These are phyloP conservation scores for Cerioporus squamosus DNA, from an alignment of 1,284 basidiomycete genomes.

Conservation along the genomic window DNA sequence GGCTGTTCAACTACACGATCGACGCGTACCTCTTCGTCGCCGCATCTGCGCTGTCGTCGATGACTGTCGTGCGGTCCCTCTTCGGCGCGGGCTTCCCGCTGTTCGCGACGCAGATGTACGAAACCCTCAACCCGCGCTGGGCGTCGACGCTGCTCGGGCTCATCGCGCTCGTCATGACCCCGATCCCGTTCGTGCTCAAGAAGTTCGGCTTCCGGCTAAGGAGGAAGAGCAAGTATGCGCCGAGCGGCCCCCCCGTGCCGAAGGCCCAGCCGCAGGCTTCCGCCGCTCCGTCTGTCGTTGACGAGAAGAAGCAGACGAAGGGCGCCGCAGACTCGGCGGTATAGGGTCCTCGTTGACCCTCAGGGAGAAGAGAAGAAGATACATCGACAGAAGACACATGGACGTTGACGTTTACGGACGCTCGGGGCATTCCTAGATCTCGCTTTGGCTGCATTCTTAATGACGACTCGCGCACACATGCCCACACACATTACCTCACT, in stretches of 20 bases:
- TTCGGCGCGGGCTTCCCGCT: constrained; percentile 45
- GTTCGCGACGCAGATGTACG: constrained; percentile 43
- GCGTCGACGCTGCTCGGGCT: constrained; percentile 39
- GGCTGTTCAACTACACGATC: constrained; percentile 44
- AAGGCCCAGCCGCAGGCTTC: too few relatives aligned
- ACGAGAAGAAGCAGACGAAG: too few relatives aligned
- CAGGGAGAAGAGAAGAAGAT: not conserved
- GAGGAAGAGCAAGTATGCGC: constrained; percentile 35
- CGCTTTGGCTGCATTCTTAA: too few relatives aligned
- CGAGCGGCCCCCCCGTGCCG: not conserved
- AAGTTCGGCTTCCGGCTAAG: constrained; percentile 31
- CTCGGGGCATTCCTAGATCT: too few relatives aligned
- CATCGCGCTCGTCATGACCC: constrained; percentile 37
- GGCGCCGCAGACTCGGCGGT: too few relatives aligned
- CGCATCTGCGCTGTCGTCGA: constrained; percentile 42
- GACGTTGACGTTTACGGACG: not conserved
- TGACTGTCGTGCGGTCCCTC: constrained; percentile 40
- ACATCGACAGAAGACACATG: not conserved
- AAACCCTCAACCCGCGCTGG: constrained; percentile 40
- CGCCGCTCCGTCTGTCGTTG: too few relatives aligned
- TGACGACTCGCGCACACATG: too few relatives aligned
- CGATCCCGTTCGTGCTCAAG: constrained; percentile 41
- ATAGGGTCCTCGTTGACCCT: not conserved
- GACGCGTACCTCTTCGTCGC: constrained; percentile 45
- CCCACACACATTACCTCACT: too few relatives aligned